Conservation (phyloP, 129 eudicot species). For the Helianthus annuus region DNA sequence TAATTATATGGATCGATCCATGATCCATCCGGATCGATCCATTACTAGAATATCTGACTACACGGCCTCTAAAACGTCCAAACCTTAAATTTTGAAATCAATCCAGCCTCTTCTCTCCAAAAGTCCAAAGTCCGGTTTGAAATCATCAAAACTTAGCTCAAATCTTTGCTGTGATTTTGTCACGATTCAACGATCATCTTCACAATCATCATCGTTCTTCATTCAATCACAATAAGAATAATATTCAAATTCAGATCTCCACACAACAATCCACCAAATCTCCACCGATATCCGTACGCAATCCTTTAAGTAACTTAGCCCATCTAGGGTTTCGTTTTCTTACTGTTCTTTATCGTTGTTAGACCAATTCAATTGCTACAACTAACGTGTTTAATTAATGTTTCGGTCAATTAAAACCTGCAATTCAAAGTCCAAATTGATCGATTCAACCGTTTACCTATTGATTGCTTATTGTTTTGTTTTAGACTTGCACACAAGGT, state of each 20-base stretch:
- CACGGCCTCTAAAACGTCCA: too few species aligned
- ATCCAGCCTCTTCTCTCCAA: too few species aligned
- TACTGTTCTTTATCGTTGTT: not conserved
- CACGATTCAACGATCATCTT: too few species aligned
- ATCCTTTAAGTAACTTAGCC: conserved; percentile 24
- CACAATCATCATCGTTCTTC: too few species aligned
- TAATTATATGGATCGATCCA: too few species aligned
- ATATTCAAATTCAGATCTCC: not conserved
- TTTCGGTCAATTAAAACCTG: conserved; percentile 15
- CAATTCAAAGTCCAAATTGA: conserved; percentile 11
- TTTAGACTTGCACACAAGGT: not conserved
- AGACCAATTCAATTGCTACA: conserved; percentile 32
- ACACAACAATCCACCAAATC: conserved; percentile 3
- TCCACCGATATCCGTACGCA: not conserved
- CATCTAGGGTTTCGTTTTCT: conserved; percentile 29
- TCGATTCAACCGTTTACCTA: not conserved
- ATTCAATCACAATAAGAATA: too few species aligned
- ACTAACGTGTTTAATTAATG: conserved; percentile 30
- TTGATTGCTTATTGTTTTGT: conserved; percentile 8
- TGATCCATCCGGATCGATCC: too few species aligned
- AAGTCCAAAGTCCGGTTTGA: too few species aligned
- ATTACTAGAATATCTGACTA: too few species aligned
- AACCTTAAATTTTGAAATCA: too few species aligned
- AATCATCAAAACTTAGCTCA: too few species aligned
- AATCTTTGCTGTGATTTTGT: too few species aligned